Evolutionary conservation across 768 basidiomycete species (phyloP).

Genomic region (Auriscalpium vulgare): DNA sequence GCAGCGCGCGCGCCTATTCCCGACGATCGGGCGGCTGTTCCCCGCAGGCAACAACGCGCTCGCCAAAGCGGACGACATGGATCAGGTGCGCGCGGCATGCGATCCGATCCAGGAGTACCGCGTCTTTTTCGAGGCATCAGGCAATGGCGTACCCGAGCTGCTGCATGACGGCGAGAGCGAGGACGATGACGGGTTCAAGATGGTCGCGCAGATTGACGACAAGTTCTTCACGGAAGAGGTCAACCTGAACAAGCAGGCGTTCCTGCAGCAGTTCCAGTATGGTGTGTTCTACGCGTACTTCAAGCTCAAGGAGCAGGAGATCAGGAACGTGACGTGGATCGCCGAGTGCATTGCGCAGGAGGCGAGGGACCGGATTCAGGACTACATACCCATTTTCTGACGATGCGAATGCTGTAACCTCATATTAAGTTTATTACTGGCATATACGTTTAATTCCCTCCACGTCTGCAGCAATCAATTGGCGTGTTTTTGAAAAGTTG

Average conservation of each 20-base stretch:
- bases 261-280: conserved; percentile 95
- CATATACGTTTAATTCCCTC: no score
- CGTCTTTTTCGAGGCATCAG: conserved; percentile 70
- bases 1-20: conserved; percentile 89
- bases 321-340: conserved; percentile 86
- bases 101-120: conserved; percentile 89
- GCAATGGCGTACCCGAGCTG: conserved; percentile 9
- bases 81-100: conserved; percentile 81
- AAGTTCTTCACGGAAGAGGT: conserved; percentile 94
- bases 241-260: conserved; percentile 87
- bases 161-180: conserved; percentile 26
- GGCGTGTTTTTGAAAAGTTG: no score
- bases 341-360: conserved; percentile 98
- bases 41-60: conserved; percentile 94
- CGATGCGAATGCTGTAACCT: background rate
- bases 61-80: conserved; percentile 90
- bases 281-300: conserved; percentile 90
- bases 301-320: conserved; percentile 88
- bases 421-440: no score
- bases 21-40: conserved; percentile 86
- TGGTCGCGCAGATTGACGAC: conserved; percentile 75
- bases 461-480: no score
- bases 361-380: conserved; percentile 90
- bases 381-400: conserved; percentile 89
- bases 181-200: conserved; percentile 27